Conservation (phyloP, 306 rosid species). For the Malus domestica region ASM211411v1 NC_041791.1:20292501-20293000, state of each 20-base stretch:
- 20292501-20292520: slow-evolving; percentile 93
- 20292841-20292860: neutral
- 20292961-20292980: neutral
- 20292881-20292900: neutral
- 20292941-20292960: neutral
- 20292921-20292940: neutral
- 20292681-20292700: neutral
- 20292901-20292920: neutral
- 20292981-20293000: neutral
- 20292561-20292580: neutral
- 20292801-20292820: neutral
- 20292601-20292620: slow-evolving; percentile 1
- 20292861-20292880: no score
- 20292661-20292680: neutral
- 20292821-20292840: neutral
- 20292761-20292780: neutral
- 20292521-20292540: slow-evolving; percentile 95
- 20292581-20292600: neutral
- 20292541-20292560: slow-evolving; percentile 16
- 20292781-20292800: neutral
- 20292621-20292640: neutral
- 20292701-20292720: neutral
- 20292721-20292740: neutral
- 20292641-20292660: neutral
- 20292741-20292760: neutral